Evolutionary conservation across 2,329 filamentous ascomycete species (phyloP), one percentile per base, ranked within the genome.

Genomic region (Colletotrichum sublineola): DNA sequence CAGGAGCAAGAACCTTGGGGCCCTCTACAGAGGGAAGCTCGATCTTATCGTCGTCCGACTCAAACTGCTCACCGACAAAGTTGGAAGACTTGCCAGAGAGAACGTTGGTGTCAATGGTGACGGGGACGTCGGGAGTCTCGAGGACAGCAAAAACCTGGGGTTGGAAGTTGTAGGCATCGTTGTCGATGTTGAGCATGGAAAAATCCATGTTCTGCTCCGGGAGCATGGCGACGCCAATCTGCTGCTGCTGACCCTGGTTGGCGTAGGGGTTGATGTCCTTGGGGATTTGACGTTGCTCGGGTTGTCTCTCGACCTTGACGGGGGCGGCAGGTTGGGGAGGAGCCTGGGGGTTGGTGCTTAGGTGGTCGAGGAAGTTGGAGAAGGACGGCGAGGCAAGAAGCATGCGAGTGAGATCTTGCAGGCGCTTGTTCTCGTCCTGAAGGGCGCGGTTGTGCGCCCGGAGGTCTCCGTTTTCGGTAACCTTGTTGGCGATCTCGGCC

Each of bases 331-430:
- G 77, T 67, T 86, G 82, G 48, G 82, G 80, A n/a, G 82, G 67
- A 11, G 84, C 78, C 18, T 86, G 76, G 20, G 90, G 88, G 78
- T 91, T 91, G 75, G 85, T 82, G 81, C 89, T 92, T 48, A 94
- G 86, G 63, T 91, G 88, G 77, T 93, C 90, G 56, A 98, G 87
- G 80, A 94, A 95, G 83, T 90, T 92, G 75, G 89, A 94, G 82
- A 98, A 97, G 8, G 94, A 92, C 18, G 94, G 89, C 8, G 94
- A 96, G 6, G 91, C 91, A 24, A 96, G 87, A 38, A 96, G 91
- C 89, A 94, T 94, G 80, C 91, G 92, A n/a, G 92, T 94, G 24
- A 96, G 85, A 75, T 94, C 92, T 11, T 89, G 90, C 64, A 96
- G 85, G 60, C 94, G 93, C 79, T 91, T 91, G 83, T 97, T 97